Evolutionary conservation across 2,329 filamentous ascomycete species (phyloP).

Genomic region (Chalara sp.): DNA sequence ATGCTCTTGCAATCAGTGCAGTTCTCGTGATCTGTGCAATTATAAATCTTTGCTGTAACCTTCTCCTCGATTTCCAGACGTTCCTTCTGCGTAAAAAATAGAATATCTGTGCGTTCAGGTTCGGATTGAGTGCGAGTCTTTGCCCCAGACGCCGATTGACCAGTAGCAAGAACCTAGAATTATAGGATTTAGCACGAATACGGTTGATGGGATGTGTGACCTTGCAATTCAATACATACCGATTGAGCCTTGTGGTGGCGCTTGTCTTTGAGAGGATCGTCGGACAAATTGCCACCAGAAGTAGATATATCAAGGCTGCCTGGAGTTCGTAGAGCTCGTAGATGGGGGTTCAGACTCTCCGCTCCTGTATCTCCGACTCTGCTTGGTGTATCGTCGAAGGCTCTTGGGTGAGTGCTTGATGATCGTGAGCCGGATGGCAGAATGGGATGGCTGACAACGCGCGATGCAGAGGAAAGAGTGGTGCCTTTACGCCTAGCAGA

Average conservation of each 20-base stretch:
- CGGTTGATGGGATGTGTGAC: not conserved
- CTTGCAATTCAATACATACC: not conserved
- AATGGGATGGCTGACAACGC: not conserved
- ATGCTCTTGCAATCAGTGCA: slow-evolving; percentile 18
- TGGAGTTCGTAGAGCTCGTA: not conserved
- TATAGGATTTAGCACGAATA: not conserved
- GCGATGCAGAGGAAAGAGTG: not conserved
- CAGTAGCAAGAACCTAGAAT: too few relatives aligned
- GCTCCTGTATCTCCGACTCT: not conserved
- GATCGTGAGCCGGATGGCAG: not conserved
- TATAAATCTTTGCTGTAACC: slow-evolving; percentile 4
- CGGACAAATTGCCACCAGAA: not conserved
- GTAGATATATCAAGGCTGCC: not conserved
- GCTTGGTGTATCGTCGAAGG: not conserved
- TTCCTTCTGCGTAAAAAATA: slow-evolving; percentile 15
- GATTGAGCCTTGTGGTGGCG: not conserved
- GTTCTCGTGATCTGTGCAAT: slow-evolving; percentile 13
- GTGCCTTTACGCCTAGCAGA: too few relatives aligned
- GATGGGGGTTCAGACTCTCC: not conserved
- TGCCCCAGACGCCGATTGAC: not conserved
- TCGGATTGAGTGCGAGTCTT: not conserved
- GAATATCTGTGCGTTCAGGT: not conserved
- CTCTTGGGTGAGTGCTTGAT: not conserved
- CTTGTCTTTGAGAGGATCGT: not conserved
- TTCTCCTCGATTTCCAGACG: slow-evolving; percentile 7